Evolutionary conservation across 2,329 filamentous ascomycete genomes (phyloP).

Genomic region (Phialocephala sp.): DNA sequence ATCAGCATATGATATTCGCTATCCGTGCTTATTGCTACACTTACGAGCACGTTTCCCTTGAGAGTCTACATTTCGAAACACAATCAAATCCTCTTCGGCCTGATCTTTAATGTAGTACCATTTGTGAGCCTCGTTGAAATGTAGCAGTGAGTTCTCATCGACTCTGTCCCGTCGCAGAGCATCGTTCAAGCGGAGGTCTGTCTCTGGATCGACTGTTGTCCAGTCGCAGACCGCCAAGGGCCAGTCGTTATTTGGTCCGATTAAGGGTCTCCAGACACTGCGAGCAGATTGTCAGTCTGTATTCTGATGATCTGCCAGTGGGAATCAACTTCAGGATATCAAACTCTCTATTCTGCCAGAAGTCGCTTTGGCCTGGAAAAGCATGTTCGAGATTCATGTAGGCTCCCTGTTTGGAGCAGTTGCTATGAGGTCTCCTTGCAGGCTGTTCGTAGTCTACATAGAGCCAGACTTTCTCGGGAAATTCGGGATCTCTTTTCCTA

Average conservation of each 20-base stretch:
- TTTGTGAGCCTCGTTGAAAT: background rate
- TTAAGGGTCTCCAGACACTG: background rate
- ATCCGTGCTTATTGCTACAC: too few species aligned
- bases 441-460: background rate
- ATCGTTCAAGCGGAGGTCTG: background rate
- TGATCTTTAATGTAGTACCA: background rate
- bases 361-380: background rate
- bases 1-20: too few species aligned
- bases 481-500: background rate
- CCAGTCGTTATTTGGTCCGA: background rate
- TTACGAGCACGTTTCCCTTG: background rate
- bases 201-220: background rate
- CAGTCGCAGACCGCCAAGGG: background rate
- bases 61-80: background rate
- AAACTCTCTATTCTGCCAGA: background rate
- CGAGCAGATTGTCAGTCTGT: background rate
- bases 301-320: background rate
- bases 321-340: background rate
- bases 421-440: background rate
- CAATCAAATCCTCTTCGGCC: background rate
- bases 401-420: background rate
- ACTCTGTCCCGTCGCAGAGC: background rate
- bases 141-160: background rate
- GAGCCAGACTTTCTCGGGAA: background rate
- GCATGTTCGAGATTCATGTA: background rate